These are phyloP conservation scores for Sugiyamaella neomexicana DNA, from an alignment of 1,139 yeast species.

Conservation along the genomic window DNA sequence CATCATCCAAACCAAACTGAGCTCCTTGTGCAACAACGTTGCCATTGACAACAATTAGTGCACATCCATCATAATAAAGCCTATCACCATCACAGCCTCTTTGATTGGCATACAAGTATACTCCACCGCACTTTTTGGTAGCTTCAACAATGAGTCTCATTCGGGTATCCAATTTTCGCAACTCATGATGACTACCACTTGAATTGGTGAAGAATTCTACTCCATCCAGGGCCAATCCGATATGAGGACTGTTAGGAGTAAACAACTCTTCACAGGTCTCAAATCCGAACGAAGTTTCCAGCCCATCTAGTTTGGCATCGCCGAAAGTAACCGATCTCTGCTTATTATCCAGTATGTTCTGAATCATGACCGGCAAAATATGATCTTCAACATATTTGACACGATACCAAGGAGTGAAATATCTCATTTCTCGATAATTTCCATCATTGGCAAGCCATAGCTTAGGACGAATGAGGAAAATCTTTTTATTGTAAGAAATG, in stretches of 20 bases:
- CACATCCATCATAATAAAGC: conserved; percentile 94
- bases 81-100: conserved; percentile 99
- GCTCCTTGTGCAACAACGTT: conserved; percentile 87
- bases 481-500: conserved; percentile 73
- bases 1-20: conserved; percentile 85
- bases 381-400: conserved; percentile 72
- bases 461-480: conserved; percentile 87
- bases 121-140: conserved; percentile 93
- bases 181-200: conserved; percentile 94
- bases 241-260: conserved; percentile 95
- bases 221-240: conserved; percentile 88
- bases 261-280: conserved; percentile 98
- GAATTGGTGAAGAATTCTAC: conserved; percentile 95
- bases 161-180: conserved; percentile 83
- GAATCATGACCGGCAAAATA: conserved; percentile 65
- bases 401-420: conserved; percentile 90
- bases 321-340: conserved; percentile 66
- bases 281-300: conserved; percentile 87
- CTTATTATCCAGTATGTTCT: conserved; percentile 60
- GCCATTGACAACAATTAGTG: conserved; percentile 90
- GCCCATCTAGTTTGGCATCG: conserved; percentile 80
- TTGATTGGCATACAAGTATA: conserved; percentile 89
- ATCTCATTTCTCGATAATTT: conserved; percentile 95
- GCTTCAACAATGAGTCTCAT: conserved; percentile 86
- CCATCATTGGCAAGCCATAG: conserved; percentile 95